Percentiles rank a stretch among this genome's conserved stretches.
These are phyloP conservation scores for Platanthera guangdongensis DNA, from an alignment of 106 monocot species.

Conservation along the genomic window DNA sequence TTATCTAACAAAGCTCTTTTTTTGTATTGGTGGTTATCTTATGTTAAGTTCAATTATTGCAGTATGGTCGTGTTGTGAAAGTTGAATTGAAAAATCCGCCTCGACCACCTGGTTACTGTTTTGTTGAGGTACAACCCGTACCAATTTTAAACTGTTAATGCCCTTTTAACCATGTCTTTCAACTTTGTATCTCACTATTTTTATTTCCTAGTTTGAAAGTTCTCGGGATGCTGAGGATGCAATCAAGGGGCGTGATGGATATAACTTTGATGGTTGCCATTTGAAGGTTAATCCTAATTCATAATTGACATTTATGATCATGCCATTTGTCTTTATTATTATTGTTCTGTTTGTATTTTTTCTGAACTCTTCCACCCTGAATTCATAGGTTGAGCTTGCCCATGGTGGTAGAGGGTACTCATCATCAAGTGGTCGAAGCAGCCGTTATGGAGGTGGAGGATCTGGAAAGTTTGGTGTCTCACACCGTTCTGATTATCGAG, in stretches of 20 bases:
- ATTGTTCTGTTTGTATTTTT: background rate
- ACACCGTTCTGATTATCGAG: slow-evolving; percentile 63
- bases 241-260: slow-evolving; percentile 65
- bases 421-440: slow-evolving; percentile 39
- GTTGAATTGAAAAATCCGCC: slow-evolving; percentile 92
- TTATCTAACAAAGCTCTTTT: background rate
- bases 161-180: background rate
- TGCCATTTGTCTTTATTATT: background rate
- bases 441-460: slow-evolving; percentile 32
- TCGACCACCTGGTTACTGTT: slow-evolving; percentile 80
- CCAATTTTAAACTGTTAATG: background rate
- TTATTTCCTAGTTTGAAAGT: slow-evolving; percentile 55
- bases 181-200: background rate
- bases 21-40: background rate
- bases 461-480: slow-evolving; percentile 46
- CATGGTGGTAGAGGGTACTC: slow-evolving; percentile 54
- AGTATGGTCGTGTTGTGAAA: slow-evolving; percentile 83
- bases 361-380: background rate
- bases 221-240: slow-evolving; percentile 78
- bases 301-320: background rate
- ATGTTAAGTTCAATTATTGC: slow-evolving; percentile 4
- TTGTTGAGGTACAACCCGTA: slow-evolving; percentile 58
- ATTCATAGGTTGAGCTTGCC: slow-evolving; percentile 60
- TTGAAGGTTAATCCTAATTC: slow-evolving; percentile 38
- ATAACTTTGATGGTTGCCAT: slow-evolving; percentile 60